Conservation (phyloP, 768 basidiomycete genomes). For the Mrakia hoshinonis region DNA sequence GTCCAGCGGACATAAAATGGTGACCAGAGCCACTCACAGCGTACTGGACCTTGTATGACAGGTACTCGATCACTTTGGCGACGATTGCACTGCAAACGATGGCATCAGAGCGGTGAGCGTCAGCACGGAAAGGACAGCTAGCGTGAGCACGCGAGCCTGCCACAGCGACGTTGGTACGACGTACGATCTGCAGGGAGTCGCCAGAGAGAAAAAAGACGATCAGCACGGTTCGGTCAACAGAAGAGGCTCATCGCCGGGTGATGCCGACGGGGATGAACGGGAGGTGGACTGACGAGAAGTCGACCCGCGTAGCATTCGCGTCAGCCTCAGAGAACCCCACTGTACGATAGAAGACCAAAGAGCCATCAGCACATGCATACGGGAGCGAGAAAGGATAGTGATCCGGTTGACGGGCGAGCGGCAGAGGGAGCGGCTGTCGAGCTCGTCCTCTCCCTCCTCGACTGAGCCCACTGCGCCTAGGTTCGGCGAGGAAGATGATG, state of each 20-base stretch:
- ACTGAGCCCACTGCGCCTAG: no score
- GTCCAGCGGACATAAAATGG: not conserved
- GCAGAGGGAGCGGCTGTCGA: not conserved
- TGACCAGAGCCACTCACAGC: not conserved
- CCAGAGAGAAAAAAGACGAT: no score
- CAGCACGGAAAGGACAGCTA: not conserved
- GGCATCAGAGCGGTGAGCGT: not conserved
- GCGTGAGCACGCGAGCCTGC: not conserved
- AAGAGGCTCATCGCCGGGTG: no score
- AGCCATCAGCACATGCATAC: slow-evolving; percentile 52
- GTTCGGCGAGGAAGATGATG: no score
- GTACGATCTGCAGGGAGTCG: no score
- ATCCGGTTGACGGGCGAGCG: not conserved
- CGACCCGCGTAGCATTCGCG: no score
- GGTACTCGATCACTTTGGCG: slow-evolving; percentile 83
- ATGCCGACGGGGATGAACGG: no score
- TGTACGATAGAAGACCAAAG: no score
- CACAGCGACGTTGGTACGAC: no score
- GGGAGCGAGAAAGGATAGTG: not conserved
- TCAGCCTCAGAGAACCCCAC: not conserved
- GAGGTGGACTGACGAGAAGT: no score
- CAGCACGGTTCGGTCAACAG: no score
- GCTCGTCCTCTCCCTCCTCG: not conserved
- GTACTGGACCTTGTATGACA: slow-evolving; percentile 73
- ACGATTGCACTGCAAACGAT: slow-evolving; percentile 53